A percentile compares a stretch with the other conserved stretches of the same genome.
phyloP scores from a whole-genome alignment of 2,329 filamentous ascomycete species.

The Aspergillus fijiensis region DNA sequence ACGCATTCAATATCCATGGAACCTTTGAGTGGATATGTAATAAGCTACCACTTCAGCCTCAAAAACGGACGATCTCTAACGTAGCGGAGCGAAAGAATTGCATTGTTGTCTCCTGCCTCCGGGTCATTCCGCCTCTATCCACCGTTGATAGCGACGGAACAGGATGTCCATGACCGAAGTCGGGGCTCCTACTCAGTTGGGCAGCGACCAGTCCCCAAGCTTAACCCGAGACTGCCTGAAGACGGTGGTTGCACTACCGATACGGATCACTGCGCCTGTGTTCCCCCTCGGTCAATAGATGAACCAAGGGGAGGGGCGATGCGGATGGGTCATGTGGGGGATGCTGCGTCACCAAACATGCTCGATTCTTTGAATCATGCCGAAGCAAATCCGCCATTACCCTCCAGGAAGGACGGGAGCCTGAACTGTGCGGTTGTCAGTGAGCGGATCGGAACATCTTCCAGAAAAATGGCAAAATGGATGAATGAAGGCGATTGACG shows the following conservation, averaged over 20 bases:
- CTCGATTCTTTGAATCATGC: neutral
- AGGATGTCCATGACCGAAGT: neutral
- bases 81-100: neutral
- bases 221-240: neutral
- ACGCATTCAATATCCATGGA: constrained; percentile 1
- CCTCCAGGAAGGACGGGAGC: too few relatives aligned
- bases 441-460: too few relatives aligned
- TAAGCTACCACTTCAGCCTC: neutral
- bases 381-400: neutral
- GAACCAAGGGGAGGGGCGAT: neutral
- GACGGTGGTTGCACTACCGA: neutral
- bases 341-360: neutral
- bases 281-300: neutral
- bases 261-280: neutral
- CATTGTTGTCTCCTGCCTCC: neutral
- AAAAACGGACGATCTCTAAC: neutral
- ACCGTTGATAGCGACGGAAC: too few relatives aligned
- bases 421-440: too few relatives aligned
- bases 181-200: neutral
- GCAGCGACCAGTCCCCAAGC: neutral
- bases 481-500: too few relatives aligned
- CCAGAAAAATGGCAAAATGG: too few relatives aligned
- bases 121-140: too few relatives aligned
- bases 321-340: neutral
- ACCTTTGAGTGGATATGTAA: neutral